These are phyloP conservation scores for Penicillium hordei DNA, from an alignment of 2,329 filamentous ascomycete genomes.

Conservation along the genomic window DNA sequence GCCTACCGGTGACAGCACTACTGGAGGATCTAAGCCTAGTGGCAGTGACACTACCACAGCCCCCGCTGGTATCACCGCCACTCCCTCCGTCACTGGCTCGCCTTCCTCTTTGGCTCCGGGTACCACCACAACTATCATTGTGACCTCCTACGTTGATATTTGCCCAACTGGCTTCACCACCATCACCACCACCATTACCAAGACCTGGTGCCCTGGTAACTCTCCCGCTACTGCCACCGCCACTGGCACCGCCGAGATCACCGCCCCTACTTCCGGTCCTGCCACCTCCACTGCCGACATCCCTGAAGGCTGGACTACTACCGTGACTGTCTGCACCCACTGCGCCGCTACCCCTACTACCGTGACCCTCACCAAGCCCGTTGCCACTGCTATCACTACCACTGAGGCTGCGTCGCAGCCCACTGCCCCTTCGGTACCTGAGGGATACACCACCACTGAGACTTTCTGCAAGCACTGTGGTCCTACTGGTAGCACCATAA, in stretches of 20 bases:
- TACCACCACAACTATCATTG: conserved; percentile 39
- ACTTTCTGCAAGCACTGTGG: conserved; percentile 23
- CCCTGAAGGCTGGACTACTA: conserved; percentile 44
- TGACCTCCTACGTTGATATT: conserved; percentile 44
- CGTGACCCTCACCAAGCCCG: conserved; percentile 34
- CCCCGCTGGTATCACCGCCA: conserved; percentile 8
- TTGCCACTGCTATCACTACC: conserved; percentile 23
- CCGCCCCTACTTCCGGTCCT: conserved; percentile 10
- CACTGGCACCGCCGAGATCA: conserved; percentile 18
- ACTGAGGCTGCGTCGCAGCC: conserved; percentile 10
- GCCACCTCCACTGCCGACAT: conserved; percentile 25
- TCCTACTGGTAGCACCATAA: conserved; percentile 20
- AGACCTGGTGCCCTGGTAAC: conserved; percentile 38
- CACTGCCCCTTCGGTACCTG: conserved; percentile 7
- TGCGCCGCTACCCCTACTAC: conserved; percentile 42
- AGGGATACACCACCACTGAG: conserved; percentile 18
- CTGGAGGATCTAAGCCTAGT: conserved; percentile 2
- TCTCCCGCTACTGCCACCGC: conserved; percentile 31
- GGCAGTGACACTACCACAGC: conserved; percentile 10
- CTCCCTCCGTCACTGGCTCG: conserved; percentile 16
- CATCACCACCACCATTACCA: conserved; percentile 41
- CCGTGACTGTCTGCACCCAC: conserved; percentile 41
- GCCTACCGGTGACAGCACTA: background rate
- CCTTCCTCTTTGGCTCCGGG: conserved; percentile 20
- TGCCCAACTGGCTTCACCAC: conserved; percentile 47